Base-by-base conservation (phyloP, 345 rosid genomes). In the Odontarrhena argentea region DNA sequence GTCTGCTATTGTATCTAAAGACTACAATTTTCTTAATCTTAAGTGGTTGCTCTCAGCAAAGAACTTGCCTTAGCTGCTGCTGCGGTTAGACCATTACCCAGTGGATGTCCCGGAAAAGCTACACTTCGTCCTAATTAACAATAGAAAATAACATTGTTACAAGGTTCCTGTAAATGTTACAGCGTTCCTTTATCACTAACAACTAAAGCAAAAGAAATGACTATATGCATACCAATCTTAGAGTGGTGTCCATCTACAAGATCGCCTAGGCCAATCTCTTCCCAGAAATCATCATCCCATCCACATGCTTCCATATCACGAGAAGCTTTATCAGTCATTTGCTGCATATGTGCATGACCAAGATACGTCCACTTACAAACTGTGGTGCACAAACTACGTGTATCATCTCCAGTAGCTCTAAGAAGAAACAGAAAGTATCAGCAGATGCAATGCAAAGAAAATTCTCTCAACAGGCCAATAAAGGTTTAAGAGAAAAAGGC, bases 331-430 rank as follows among this genome's bases (percentile, higher is more conserved):
- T 86, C 96, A 63, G 60, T 78, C 80, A 78, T 69, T 66, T 75
- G 92, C 18, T 87, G 85, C 97, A 90, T 86, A 70, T 94, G 99
- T n/a, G 99, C 99, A 82, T 94, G 99, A 69, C 97, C 99, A 79
- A 94, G 97, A 81, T 94, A 94, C 11, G 96, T 91, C 99, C 95
- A 91, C 75, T 94, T 94, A 80, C 99, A 94, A 14, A 91, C 95
- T 55, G 91, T 83, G 68, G 99, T 86, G 84, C 99, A 94, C 58
- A 94, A 81, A 75, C 99, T 94, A 52, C 97, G 87, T 0, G 96
- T 91, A 77, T 91, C 99, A 70, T 91, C 99, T 59, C 91, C 97
- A 13, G 99, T 86, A 77, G 97, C 99, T 81, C 97, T 93, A 67
- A 24, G 65, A 62, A 32, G 50, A 71, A 60, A 41, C 41, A 36